phyloP scores from a whole-genome alignment of 495 filamentous ascomycete genomes.

The Evernia prunastri region DNA sequence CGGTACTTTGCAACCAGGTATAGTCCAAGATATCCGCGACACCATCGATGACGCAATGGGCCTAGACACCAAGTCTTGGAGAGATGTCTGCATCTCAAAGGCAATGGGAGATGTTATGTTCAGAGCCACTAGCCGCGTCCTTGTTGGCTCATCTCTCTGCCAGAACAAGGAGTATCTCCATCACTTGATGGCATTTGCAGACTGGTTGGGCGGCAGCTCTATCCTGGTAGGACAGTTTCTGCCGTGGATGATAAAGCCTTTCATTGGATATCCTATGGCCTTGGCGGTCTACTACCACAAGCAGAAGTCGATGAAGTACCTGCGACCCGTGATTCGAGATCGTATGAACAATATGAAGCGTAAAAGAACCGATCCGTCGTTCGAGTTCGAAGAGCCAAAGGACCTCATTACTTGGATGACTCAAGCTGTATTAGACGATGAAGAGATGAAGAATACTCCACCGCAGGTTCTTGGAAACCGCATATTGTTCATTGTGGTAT shows the following conservation, averaged over 20 bases:
- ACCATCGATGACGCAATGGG: constrained; percentile 10
- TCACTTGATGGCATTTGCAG: constrained; percentile 5
- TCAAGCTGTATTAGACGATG: background rate
- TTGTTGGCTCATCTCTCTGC: constrained; percentile 15
- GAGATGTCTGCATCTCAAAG: background rate
- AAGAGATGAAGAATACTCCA: background rate
- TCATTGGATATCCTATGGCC: constrained; percentile 6
- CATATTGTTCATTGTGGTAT: constrained; percentile 4
- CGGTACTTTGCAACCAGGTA: constrained; percentile 6
- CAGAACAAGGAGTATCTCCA: constrained; percentile 6
- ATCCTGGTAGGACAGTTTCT: constrained; percentile 14
- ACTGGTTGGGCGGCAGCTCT: constrained; percentile 6
- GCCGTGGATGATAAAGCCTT: constrained; percentile 12
- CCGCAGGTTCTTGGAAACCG: background rate
- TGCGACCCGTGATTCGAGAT: constrained; percentile 9
- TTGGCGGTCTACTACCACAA: constrained; percentile 6
- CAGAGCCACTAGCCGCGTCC: constrained; percentile 5
- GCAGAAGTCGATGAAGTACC: constrained; percentile 7
- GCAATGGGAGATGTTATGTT: constrained; percentile 14
- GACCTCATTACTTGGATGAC: constrained; percentile 8
- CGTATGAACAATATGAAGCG: constrained; percentile 6
- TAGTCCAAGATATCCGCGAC: constrained; percentile 4
- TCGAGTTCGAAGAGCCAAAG: constrained; percentile 6
- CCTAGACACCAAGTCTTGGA: background rate
- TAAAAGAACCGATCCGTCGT: constrained; percentile 2